Percentiles rank a stretch among this genome's conserved stretches.
Evolutionary conservation across 1,284 basidiomycete species (phyloP).

Genomic region (Trichosporon inkin): DNA sequence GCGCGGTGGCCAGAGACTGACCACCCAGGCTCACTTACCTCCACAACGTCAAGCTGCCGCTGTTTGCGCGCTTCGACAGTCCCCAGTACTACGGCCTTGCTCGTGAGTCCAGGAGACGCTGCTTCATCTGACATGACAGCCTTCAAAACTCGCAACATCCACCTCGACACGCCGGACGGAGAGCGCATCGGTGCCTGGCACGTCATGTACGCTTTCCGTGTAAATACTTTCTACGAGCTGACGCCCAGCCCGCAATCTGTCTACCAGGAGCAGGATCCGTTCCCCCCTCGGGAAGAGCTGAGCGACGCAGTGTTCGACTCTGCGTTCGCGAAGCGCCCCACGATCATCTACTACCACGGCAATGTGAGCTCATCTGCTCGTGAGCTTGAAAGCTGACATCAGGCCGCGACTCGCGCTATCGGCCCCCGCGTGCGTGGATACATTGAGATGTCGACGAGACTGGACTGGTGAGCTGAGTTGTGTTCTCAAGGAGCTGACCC

Average conservation of each 20-base stretch:
- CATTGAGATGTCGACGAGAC: slow-evolving; percentile 29
- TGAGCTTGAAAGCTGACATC: not conserved
- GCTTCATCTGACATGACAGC: slow-evolving; percentile 53
- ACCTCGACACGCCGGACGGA: slow-evolving; percentile 69
- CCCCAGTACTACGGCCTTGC: slow-evolving; percentile 77
- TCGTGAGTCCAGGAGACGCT: slow-evolving; percentile 56
- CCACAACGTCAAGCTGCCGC: slow-evolving; percentile 64
- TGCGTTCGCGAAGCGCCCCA: slow-evolving; percentile 64
- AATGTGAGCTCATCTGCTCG: slow-evolving; percentile 55
- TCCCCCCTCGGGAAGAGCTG: slow-evolving; percentile 28
- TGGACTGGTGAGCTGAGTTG: slow-evolving; percentile 30
- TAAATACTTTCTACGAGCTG: not conserved
- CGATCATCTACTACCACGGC: slow-evolving; percentile 83
- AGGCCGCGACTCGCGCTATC: slow-evolving; percentile 19
- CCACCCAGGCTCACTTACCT: slow-evolving; percentile 54
- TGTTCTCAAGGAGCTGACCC: slow-evolving; percentile 19
- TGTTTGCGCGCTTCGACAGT: slow-evolving; percentile 60
- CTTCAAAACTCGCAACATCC: slow-evolving; percentile 70
- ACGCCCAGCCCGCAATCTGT: slow-evolving; percentile 30
- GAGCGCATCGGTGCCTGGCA: slow-evolving; percentile 85
- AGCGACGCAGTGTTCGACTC: slow-evolving; percentile 37
- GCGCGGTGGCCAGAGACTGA: not conserved
- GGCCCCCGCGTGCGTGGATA: slow-evolving; percentile 30
- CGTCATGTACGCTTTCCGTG: slow-evolving; percentile 56
- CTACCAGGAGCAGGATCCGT: slow-evolving; percentile 21